Evolutionary conservation across 2,329 filamentous ascomycete species (phyloP), one percentile per base, ranked within the genome.

Genomic region (Phaeosphaeriaceae sp.): DNA sequence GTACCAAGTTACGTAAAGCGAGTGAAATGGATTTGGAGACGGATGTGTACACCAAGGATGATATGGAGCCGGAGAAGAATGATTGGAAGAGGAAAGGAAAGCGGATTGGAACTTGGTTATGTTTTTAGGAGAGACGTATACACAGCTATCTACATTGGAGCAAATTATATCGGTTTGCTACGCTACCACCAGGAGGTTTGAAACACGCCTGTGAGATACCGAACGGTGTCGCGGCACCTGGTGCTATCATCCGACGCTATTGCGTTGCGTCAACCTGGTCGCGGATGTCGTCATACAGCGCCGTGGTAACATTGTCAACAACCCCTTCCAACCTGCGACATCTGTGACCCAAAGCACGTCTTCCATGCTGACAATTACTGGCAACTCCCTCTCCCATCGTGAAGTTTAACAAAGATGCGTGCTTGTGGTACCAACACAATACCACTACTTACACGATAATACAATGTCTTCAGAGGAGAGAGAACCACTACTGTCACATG

Each of bases 1-100:
- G 47, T 38, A 68, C 67, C 0, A 66, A 63, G 45, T 56, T 70
- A n/a, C 50, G 50, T 30, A 63, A 42, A 23, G 57, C 63, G 8
- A 42, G 45, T 13, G 61, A 66, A 16, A 68, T 67, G 65, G 65
- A 68, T 51, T 42, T 68, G 5, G 63, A 63, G 42, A 68, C 65
- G 2, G 65, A 68, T 42, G 64, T 67, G 20, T 68, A 68, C 35
- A 67, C 65, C 0, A 67, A 65, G 30, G 65, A 68, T 5, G 63
- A 65, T 12, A 61, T 66, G 48, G 60, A 65, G 41, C 64, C 64
- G 12, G 56, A 56, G 33, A 34, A 58, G 38, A 62, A 60, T 32
- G 59, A 52, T 0, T 62, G 58, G 61, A 59, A 58, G 37, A 38
- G 50, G 2, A 52, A 16, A 32, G 58, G 56, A 3, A 66, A 63